These are phyloP conservation scores for Phascolomyces articulosus DNA, from an alignment of 371 early-diverging fungal species.

Conservation along the genomic window DNA sequence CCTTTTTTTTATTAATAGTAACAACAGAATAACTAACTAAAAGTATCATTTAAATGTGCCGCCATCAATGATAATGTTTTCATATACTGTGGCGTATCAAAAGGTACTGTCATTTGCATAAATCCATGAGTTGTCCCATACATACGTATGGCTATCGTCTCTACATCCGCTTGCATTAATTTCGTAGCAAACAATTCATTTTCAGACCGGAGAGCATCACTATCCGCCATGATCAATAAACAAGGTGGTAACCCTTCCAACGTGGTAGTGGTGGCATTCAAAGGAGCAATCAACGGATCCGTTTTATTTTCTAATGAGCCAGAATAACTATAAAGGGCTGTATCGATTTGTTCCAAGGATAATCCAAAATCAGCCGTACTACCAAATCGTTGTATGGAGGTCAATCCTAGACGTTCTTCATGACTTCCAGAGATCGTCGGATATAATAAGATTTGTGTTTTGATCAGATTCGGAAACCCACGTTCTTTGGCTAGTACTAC, in stretches of 20 bases:
- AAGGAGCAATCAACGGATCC: conserved; percentile 12
- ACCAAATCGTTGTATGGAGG: conserved; percentile 23
- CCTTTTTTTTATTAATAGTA: too few species aligned
- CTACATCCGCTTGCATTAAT: conserved; percentile 27
- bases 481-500: conserved; percentile 34
- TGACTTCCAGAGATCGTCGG: conserved; percentile 20
- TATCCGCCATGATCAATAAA: conserved; percentile 33
- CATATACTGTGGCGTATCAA: not conserved
- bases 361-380: conserved; percentile 12
- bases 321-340: conserved; percentile 21
- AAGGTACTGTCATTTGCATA: conserved; percentile 1
- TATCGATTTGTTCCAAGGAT: conserved; percentile 17
- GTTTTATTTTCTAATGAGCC: not conserved
- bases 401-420: conserved; percentile 12
- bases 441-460: conserved; percentile 34
- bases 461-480: conserved; percentile 14
- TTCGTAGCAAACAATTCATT: conserved; percentile 31
- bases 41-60: not conserved
- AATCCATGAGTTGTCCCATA: conserved; percentile 14
- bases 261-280: conserved; percentile 20
- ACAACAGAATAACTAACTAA: not conserved
- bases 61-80: not conserved
- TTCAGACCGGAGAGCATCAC: conserved; percentile 37
- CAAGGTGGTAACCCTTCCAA: conserved; percentile 36
- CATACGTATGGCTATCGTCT: conserved; percentile 21